These are phyloP conservation scores for Yarrowia keelungensis DNA, from an alignment of 805 yeast genomes.

Conservation along the genomic window DNA sequence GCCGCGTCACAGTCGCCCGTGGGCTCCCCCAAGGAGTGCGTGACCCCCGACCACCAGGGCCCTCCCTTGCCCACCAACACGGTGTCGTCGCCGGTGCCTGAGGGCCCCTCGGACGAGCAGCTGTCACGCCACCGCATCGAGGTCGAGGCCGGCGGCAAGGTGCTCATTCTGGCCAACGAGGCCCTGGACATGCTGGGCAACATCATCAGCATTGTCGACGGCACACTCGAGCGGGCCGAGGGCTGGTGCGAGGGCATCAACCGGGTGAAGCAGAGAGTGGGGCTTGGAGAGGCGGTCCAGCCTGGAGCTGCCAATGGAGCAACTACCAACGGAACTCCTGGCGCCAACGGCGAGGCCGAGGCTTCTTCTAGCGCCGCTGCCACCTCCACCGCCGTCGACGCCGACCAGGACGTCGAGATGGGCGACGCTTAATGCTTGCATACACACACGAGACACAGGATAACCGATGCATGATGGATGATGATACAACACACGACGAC, in stretches of 20 bases:
- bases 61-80: slow-evolving; percentile 37
- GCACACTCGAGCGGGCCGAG: slow-evolving; percentile 84
- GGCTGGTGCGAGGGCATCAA: slow-evolving; percentile 63
- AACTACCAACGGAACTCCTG: neutral
- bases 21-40: slow-evolving; percentile 17
- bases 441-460: neutral
- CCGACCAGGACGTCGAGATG: slow-evolving; percentile 37
- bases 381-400: neutral
- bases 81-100: slow-evolving; percentile 26
- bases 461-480: slow-evolving; percentile 1
- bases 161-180: slow-evolving; percentile 84
- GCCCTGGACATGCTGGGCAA: slow-evolving; percentile 85
- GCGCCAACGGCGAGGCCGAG: neutral
- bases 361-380: neutral
- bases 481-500: neutral
- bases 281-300: neutral
- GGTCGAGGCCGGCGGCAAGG: slow-evolving; percentile 64
- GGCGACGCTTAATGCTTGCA: slow-evolving; percentile 21
- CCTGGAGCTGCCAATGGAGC: neutral
- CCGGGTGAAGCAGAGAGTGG: slow-evolving; percentile 41
- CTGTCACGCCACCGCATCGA: slow-evolving; percentile 41
- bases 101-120: slow-evolving; percentile 35
- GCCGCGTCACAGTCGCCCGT: slow-evolving; percentile 25
- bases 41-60: slow-evolving; percentile 36
- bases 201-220: slow-evolving; percentile 83